Base-by-base conservation (phyloP, 2,329 filamentous ascomycete species). In the Penicillium sp. region DNA sequence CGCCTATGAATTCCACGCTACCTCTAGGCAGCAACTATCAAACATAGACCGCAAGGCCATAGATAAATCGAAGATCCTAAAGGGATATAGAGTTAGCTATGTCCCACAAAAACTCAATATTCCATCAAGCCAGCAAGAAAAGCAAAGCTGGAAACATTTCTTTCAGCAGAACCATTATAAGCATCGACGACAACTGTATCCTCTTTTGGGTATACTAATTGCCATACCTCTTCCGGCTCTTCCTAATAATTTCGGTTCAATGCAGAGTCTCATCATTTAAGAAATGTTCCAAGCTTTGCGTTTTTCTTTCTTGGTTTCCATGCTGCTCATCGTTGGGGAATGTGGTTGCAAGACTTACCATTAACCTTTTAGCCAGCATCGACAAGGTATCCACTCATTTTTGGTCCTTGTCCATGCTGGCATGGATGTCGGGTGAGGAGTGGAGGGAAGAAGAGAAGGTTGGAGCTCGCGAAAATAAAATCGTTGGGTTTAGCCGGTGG, bases 141-240 rank as follows among this genome's bases (percentile, higher is more conserved):
- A 50, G 37, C 48, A 54, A 53, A 35, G 50, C 41, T 49, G 42
- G 15, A 51, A 61, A 57, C 61, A 67, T 61, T 62, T 64, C 66
- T 67, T 63, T 77, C 75, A 77, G 75, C 63, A 71, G 74, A 77
- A 77, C 75, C 75, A 69, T 75, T 77, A 65, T 77, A 77, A 77
- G 75, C 75, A 77, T 66, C 75, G 75, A 77, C 75, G 68, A 72
- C 75, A 73, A 66, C 60, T 60, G 58, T 53, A 62, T 56, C 54
- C 57, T 23, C 53, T 61, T 59, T 59, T 61, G 33, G 53, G 52
- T 52, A 55, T 46, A 51, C 56, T 47, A 51, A 44, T 63, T 70
- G 75, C 52, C 75, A 77, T 77, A 72, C 75, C 75, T 77, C 65
- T 77, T 77, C 73, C 75, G 75, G 75, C 75, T 77, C 75, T 77